phyloP scores from a whole-genome alignment of 768 basidiomycete genomes.

The Rhodotorula taiwanensis region DNA sequence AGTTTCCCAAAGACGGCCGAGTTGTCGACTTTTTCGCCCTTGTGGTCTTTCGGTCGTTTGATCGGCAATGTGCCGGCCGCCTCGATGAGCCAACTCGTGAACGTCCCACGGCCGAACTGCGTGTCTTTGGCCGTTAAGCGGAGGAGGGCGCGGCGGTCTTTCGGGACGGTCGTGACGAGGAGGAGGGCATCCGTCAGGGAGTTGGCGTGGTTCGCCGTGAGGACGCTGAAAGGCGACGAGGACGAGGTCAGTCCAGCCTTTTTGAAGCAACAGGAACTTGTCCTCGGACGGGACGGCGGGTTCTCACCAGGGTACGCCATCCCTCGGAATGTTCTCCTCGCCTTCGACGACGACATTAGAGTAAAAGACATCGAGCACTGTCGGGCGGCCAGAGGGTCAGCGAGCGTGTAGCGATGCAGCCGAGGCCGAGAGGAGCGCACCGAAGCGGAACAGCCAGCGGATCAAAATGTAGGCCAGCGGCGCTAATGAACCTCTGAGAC shows the following conservation, averaged over 20 bases:
- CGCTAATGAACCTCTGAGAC: not conserved
- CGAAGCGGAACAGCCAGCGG: constrained; percentile 48
- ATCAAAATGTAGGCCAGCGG: constrained; percentile 26
- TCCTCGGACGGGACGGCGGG: too few relatives aligned
- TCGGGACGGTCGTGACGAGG: constrained; percentile 65
- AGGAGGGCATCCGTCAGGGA: constrained; percentile 76
- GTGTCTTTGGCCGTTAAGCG: constrained; percentile 82
- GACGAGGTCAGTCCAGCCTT: too few relatives aligned
- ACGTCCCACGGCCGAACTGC: constrained; percentile 71
- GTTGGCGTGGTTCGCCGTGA: constrained; percentile 81
- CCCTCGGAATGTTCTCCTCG: constrained; percentile 60
- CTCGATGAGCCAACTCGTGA: constrained; percentile 86
- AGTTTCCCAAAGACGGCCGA: constrained; percentile 61
- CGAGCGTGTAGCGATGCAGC: accelerated
- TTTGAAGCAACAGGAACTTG: too few relatives aligned
- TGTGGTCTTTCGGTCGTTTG: constrained; percentile 60
- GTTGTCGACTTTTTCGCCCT: constrained; percentile 57
- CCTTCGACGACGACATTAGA: constrained; percentile 81
- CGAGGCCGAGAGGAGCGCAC: not conserved
- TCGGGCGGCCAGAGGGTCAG: too few relatives aligned
- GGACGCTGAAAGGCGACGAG: too few relatives aligned
- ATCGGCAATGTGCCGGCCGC: constrained; percentile 80
- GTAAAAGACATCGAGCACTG: constrained; percentile 81
- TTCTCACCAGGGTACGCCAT: constrained; percentile 65
- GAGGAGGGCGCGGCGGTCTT: constrained; percentile 62